Evolutionary conservation across 306 rosid genomes (phyloP), one percentile per base, ranked within the genome.

Genomic region (Quercus dentata): DNA sequence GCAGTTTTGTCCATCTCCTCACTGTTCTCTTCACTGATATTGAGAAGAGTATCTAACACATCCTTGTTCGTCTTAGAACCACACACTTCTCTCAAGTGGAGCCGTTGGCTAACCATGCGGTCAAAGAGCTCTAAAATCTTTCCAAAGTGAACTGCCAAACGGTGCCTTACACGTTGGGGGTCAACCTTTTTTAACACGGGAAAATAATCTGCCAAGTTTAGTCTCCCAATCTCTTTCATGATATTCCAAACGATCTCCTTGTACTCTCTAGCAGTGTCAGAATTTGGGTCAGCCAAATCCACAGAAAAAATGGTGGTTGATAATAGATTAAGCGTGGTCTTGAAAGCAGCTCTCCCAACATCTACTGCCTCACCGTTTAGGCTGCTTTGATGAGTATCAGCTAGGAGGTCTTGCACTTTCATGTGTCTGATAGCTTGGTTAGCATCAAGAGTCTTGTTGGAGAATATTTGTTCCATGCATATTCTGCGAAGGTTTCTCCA

Each of bases 401-500:
- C 55, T 6, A 63, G 55, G 38, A 90, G 89, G 18, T 85, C 72
- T 0, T 63, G 75, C 69, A 71, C 51, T 58, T 86, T 89, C 3
- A 31, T 4, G 25, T 19, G 63, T 52, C 89, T 62, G 0, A 82
- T 64, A 0, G 7, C 18, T 20, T 82, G 51, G 56, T 23, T 73
- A 1, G 84, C 71, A 0, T 89, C 88, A 6, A 91, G 89, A 7
- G 46, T 58, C 75, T 84, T 85, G 55, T 27, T 55, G 9, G 91
- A 58, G 63, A 91, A 89, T 35, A 88, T 18, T 0, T 74, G 61
- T 1, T 5, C 74, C 52, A 31, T 85, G 78, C 91, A 88, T 5
- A 82, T 20, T 58, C 73, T 89, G 4, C 94, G 76, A 0, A 89
- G 79, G 58, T 46, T 69, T 41, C 87, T 57, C 97, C 97, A 91